Percentiles rank a stretch among this genome's conserved stretches.
These are phyloP conservation scores for Alternaria infectoria DNA, from an alignment of 2,329 filamentous ascomycete genomes.

Conservation along the genomic window DNA sequence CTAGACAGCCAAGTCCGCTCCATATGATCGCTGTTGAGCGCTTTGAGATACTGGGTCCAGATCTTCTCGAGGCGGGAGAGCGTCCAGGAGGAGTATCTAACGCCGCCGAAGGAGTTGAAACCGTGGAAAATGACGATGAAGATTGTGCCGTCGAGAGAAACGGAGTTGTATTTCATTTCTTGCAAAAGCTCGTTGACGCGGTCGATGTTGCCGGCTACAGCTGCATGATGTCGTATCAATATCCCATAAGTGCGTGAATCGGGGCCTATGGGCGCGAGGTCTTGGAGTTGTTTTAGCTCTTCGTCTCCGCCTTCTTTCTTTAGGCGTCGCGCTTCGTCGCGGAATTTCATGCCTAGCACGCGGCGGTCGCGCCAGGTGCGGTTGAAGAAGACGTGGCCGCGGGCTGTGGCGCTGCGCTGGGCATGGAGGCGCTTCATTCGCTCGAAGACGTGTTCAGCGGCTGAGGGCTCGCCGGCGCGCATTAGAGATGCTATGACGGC, in stretches of 20 bases:
- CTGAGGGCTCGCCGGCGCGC: conserved; percentile 73
- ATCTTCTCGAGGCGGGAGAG: conserved; percentile 64
- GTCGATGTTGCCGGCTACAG: conserved; percentile 71
- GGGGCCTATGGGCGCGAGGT: conserved; percentile 70
- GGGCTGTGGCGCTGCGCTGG: conserved; percentile 33
- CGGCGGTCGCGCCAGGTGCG: conserved; percentile 52
- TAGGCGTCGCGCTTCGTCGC: conserved; percentile 52
- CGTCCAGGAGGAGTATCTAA: conserved; percentile 73
- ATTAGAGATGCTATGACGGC: conserved; percentile 82
- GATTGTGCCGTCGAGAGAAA: conserved; percentile 75
- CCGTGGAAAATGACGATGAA: conserved; percentile 84
- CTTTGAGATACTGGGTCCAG: conserved; percentile 37
- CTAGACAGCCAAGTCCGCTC: conserved; percentile 39
- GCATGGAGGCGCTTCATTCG: conserved; percentile 75
- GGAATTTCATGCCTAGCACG: conserved; percentile 56
- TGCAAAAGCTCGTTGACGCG: conserved; percentile 73
- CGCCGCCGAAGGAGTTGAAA: conserved; percentile 75
- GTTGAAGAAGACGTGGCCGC: conserved; percentile 40
- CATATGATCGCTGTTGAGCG: conserved; percentile 18
- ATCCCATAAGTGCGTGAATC: conserved; percentile 81
- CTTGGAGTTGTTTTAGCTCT: conserved; percentile 67
- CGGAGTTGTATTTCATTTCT: conserved; percentile 74
- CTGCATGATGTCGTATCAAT: conserved; percentile 76
- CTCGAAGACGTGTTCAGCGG: conserved; percentile 80
- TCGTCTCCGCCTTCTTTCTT: conserved; percentile 56